These are phyloP conservation scores for Gracilaria vermiculophylla DNA, from an alignment of 23 red algal genomes.

Conservation along the genomic window DNA sequence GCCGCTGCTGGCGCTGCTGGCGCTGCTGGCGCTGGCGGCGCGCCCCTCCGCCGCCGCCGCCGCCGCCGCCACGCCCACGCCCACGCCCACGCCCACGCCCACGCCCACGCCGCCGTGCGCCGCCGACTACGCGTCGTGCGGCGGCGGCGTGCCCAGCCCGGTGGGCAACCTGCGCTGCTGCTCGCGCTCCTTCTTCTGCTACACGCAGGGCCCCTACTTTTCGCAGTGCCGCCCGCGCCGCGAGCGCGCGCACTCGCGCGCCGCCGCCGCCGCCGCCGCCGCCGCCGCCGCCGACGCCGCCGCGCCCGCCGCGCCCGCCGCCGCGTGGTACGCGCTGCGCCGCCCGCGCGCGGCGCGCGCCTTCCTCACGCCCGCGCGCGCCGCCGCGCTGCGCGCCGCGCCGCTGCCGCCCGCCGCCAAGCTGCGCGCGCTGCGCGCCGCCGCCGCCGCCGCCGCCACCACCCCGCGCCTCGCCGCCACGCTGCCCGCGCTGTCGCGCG, in stretches of 20 bases:
- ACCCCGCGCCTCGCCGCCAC: not conserved
- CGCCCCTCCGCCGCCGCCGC: not conserved
- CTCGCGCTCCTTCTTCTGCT: conserved; percentile 33
- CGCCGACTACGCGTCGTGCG: conserved; percentile 48
- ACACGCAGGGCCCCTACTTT: conserved; percentile 48
- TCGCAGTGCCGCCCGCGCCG: conserved; percentile 48
- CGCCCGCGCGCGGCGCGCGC: not conserved
- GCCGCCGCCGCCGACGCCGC: not conserved
- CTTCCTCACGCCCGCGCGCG: conserved; percentile 1
- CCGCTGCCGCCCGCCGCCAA: not conserved
- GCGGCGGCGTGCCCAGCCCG: conserved; percentile 15
- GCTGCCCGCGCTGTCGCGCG: not conserved
- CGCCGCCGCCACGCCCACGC: not conserved
- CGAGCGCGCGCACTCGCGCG: not conserved
- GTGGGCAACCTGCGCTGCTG: conserved; percentile 8
- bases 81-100: not conserved
- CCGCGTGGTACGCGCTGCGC: not conserved
- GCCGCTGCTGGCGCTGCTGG: not conserved
- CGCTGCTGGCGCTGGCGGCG: not conserved
- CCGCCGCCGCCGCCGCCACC: not conserved
- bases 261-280: not conserved
- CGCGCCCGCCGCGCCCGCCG: not conserved
- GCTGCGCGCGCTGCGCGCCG: not conserved
- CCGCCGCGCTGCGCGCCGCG: not conserved
- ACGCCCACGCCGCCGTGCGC: not conserved